These are phyloP conservation scores for Fusarium multiceps DNA, from an alignment of 2,329 filamentous ascomycete genomes.

Conservation along the genomic window DNA sequence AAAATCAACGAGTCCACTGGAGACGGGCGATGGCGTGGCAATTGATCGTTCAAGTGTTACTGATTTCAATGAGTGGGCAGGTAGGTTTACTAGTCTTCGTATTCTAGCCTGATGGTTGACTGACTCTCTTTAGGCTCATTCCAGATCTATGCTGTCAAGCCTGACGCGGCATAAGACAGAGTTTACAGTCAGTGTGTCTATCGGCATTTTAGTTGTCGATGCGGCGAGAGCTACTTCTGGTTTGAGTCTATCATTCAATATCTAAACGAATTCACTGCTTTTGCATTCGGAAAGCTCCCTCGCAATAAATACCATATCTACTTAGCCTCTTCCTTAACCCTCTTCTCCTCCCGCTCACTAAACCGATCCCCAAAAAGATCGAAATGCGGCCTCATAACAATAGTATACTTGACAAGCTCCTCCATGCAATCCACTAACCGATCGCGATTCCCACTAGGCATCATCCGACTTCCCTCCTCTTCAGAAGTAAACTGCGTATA, in stretches of 20 bases:
- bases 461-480: neutral
- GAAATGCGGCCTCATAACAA: constrained; percentile 4
- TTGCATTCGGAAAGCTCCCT: neutral
- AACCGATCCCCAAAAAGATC: neutral
- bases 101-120: too few relatives aligned
- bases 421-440: constrained; percentile 7
- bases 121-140: neutral
- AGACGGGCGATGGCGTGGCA: fast-evolving
- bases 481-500: neutral
- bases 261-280: neutral
- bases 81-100: too few relatives aligned
- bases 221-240: neutral
- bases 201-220: neutral
- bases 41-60: fast-evolving
- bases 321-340: neutral
- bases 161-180: fast-evolving
- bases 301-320: neutral
- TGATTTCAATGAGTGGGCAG: neutral
- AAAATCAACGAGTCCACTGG: fast-evolving
- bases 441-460: neutral
- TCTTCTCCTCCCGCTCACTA: constrained; percentile 3
- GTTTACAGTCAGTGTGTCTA: too few relatives aligned
- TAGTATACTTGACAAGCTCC: constrained; percentile 10
- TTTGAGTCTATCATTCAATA: fast-evolving
- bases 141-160: neutral